These are phyloP conservation scores for Linnemannia elongata DNA, from an alignment of 192 early-diverging fungal genomes.

Conservation along the genomic window DNA sequence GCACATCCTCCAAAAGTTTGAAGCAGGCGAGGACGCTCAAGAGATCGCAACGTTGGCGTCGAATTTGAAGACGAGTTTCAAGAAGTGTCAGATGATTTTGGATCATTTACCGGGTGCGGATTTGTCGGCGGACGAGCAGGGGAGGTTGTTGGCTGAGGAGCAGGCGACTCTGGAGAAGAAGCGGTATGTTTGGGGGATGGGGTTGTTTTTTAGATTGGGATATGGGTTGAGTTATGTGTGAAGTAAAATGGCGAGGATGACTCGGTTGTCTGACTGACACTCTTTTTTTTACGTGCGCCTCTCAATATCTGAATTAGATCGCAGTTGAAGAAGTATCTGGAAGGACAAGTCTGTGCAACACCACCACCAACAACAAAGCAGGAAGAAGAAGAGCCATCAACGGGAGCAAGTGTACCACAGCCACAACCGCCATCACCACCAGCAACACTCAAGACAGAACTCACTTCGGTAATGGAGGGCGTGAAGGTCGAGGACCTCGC, in stretches of 20 bases:
- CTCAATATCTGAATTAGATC: background rate
- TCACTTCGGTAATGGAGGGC: conserved; percentile 7
- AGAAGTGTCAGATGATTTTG: conserved; percentile 54
- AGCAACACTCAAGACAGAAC: conserved; percentile 8
- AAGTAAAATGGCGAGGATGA: background rate
- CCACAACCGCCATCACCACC: background rate
- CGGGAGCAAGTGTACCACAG: background rate
- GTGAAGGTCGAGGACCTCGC: conserved; percentile 32
- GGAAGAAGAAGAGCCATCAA: background rate
- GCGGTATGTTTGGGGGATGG: conserved; percentile 14
- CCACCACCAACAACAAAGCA: background rate
- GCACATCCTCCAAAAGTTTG: conserved; percentile 40
- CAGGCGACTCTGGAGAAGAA: conserved; percentile 35
- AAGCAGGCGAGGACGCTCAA: conserved; percentile 46
- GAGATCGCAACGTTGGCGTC: conserved; percentile 45
- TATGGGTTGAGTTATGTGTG: conserved; percentile 8
- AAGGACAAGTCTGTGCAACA: background rate
- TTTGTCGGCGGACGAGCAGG: conserved; percentile 54
- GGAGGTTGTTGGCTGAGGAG: conserved; percentile 39
- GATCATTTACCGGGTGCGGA: conserved; percentile 60
- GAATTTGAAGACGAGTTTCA: conserved; percentile 53
- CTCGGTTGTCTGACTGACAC: background rate
- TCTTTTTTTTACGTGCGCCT: too few species aligned
- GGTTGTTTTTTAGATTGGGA: background rate
- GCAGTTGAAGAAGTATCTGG: background rate